Conservation (phyloP, 768 basidiomycete genomes). For the Amanita inopinata region DNA sequence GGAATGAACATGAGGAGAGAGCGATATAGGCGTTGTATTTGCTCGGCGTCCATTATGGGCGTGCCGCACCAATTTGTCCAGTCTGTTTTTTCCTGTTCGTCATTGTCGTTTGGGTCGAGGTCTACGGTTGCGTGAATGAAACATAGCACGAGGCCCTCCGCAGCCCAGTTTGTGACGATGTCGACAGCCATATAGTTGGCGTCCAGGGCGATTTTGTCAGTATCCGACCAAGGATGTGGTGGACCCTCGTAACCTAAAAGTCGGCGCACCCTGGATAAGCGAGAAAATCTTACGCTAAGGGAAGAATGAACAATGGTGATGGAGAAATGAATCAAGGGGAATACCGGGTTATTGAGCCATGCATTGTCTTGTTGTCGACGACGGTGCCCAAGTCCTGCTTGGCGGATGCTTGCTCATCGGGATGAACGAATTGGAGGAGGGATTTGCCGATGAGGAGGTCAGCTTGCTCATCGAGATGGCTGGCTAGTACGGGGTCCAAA, state of each 20-base stretch:
- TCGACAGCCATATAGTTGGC: slow-evolving; percentile 77
- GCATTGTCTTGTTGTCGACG: slow-evolving; percentile 62
- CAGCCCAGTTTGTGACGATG: slow-evolving; percentile 85
- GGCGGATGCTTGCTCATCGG: slow-evolving; percentile 72
- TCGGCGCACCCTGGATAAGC: slow-evolving; percentile 64
- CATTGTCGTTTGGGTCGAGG: slow-evolving; percentile 60
- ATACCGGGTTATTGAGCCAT: slow-evolving; percentile 77
- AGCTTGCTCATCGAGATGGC: slow-evolving; percentile 65
- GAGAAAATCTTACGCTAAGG: slow-evolving; percentile 66
- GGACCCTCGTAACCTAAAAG: slow-evolving; percentile 60
- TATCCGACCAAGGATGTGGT: slow-evolving; percentile 45
- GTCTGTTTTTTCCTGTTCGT: slow-evolving; percentile 57
- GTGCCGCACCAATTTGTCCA: slow-evolving; percentile 93
- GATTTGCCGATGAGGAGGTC: slow-evolving; percentile 59
- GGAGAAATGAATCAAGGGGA: slow-evolving; percentile 14
- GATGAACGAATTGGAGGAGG: slow-evolving; percentile 73
- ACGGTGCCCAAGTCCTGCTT: slow-evolving; percentile 66
- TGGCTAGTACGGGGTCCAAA: slow-evolving; percentile 69
- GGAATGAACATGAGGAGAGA: slow-evolving; percentile 48
- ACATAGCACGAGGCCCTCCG: slow-evolving; percentile 78
- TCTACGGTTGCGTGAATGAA: slow-evolving; percentile 82
- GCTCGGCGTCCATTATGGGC: slow-evolving; percentile 44
- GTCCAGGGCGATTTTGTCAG: slow-evolving; percentile 62
- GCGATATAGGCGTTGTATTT: slow-evolving; percentile 49
- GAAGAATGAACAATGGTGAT: slow-evolving; percentile 15